Evolutionary conservation across 129 eudicot species (phyloP), one percentile per base, ranked within the genome.

Genomic region (Arctium lappa): DNA sequence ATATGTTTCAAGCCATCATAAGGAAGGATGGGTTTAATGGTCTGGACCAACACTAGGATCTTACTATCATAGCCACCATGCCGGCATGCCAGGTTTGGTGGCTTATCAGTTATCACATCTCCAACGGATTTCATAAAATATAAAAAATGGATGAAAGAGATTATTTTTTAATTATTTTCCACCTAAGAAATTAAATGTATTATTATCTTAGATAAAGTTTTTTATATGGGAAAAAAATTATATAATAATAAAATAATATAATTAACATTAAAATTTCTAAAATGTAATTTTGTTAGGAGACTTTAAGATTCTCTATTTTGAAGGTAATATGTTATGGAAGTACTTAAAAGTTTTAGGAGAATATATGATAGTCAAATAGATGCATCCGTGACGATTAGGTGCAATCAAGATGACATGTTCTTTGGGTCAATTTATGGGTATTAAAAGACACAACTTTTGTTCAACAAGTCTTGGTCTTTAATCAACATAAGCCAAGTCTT

Each of bases 381-480:
- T 53, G 15, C 65, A 56, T 56, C 8, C 7, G 16, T 60, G 68
- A 60, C 68, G 29, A 60, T 60, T 60, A 60, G 30, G 16, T 60
- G 29, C 68, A 60, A 77, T 56, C 53, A 77, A 53, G 72, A 53
- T 62, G 72, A 60, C 80, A 77, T 15, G 11, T 77, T 34, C 71
- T 9, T 34, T 77, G 48, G 46, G 72, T 60, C 72, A 77, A 53
- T 56, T 32, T 53, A 56, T 12, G 46, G 34, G 36, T 39, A 76
- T 31, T 56, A 2, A n/a, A 56, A 76, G 37, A 16, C 3, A 16
- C 5, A 40, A 34, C 4, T 44, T 16, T 22, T 16, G 27, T 77
- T 77, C 33, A 56, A 60, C 68, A 60, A 60, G 68, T 16, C 50
- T 44, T 8, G 29, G 68, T 60, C 68, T n/a, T 60, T 60, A 60